Conservation (phyloP, 805 yeast genomes). For the Kodamaea kaohsiungensis region DNA sequence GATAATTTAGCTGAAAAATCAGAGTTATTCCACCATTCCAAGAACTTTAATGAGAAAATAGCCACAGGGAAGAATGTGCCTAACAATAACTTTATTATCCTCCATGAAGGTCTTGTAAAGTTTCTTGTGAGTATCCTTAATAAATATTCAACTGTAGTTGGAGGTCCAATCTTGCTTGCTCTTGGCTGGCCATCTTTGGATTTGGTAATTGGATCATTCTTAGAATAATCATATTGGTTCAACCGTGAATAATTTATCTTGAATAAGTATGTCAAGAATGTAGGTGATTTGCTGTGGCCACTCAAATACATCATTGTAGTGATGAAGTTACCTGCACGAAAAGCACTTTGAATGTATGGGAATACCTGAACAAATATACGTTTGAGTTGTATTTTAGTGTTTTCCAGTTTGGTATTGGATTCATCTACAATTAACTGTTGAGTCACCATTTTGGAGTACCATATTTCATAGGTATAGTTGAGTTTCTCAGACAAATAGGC, state of each 20-base stretch:
- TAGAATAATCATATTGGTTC: slow-evolving; percentile 49
- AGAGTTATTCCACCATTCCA: slow-evolving; percentile 92
- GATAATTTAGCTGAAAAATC: slow-evolving; percentile 64
- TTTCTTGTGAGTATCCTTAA: slow-evolving; percentile 22
- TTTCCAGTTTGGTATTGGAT: slow-evolving; percentile 23
- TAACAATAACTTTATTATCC: slow-evolving; percentile 31
- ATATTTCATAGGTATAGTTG: slow-evolving; percentile 60
- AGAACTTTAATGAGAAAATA: slow-evolving; percentile 75
- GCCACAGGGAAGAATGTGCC: slow-evolving; percentile 74
- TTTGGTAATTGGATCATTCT: slow-evolving; percentile 28
- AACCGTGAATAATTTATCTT: slow-evolving; percentile 67
- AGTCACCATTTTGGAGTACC: slow-evolving; percentile 60
- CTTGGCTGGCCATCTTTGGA: slow-evolving; percentile 4
- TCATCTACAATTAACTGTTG: slow-evolving; percentile 37
- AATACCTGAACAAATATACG: slow-evolving; percentile 55
- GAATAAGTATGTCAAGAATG: slow-evolving; percentile 60
- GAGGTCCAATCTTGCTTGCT: slow-evolving; percentile 41
- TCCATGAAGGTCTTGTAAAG: slow-evolving; percentile 30
- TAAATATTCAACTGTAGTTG: slow-evolving; percentile 38
- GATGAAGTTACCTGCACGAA: slow-evolving; percentile 52
- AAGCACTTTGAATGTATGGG: slow-evolving; percentile 54
- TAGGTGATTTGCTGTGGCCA: slow-evolving; percentile 63
- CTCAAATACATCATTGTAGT: slow-evolving; percentile 67
- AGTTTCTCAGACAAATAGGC: slow-evolving; percentile 73
- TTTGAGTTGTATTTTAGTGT: slow-evolving; percentile 28